These are phyloP conservation scores for Verbena officinalis DNA, from an alignment of 257 asterid genomes.

Conservation along the genomic window DNA sequence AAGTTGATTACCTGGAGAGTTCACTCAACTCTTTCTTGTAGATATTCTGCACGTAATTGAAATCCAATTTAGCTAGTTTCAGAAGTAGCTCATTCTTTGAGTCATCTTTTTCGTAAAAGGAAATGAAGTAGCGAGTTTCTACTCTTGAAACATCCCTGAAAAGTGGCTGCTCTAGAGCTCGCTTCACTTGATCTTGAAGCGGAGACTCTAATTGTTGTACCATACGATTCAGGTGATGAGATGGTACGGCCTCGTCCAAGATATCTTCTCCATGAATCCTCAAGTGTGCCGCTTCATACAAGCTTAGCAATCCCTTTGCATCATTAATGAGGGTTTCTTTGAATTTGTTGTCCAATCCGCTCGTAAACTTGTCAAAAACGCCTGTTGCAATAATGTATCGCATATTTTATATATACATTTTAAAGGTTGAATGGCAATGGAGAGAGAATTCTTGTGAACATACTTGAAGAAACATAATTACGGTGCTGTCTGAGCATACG, in stretches of 20 bases:
- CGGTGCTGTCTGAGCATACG: constrained; percentile 20
- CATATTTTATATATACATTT: no score
- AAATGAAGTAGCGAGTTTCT: constrained; percentile 9
- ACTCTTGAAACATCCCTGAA: not conserved
- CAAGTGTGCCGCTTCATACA: no score
- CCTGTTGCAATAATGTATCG: not conserved
- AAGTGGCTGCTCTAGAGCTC: constrained; percentile 8
- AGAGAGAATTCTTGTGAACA: not conserved
- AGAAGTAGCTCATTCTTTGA: no score
- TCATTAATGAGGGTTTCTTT: no score
- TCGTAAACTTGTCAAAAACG: constrained; percentile 24
- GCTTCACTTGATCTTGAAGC: constrained; percentile 11
- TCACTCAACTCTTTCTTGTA: constrained; percentile 14
- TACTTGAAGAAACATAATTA: constrained; percentile 1
- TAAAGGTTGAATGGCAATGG: not conserved
- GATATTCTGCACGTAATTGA: constrained; percentile 4
- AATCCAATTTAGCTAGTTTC: constrained; percentile 22
- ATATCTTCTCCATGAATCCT: constrained; percentile 35
- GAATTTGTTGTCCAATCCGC: not conserved
- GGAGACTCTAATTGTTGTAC: not conserved
- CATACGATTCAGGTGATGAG: constrained; percentile 4
- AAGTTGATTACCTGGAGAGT: not conserved
- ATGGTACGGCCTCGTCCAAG: constrained; percentile 34
- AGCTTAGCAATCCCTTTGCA: no score
- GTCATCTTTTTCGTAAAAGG: no score